Evolutionary conservation across 208 protist genomes (phyloP).

Genomic region (Wallacemonas sp.): DNA sequence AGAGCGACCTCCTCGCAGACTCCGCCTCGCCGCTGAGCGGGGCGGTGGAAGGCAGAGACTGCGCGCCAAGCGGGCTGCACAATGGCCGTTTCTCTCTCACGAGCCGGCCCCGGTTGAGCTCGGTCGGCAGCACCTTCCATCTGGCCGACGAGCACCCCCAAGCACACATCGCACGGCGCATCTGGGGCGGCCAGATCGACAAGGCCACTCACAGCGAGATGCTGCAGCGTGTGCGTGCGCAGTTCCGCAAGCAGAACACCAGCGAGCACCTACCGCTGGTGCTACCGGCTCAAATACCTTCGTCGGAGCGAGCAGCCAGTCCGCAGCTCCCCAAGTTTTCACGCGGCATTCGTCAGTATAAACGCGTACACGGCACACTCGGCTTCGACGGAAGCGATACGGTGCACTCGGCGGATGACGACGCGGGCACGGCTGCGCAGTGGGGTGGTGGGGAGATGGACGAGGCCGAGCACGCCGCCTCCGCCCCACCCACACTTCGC

Average conservation of each 20-base stretch:
- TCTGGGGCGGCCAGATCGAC: conserved; percentile 22
- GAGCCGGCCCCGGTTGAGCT: conserved; percentile 3
- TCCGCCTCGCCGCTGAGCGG: no score
- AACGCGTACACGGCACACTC: conserved; percentile 4
- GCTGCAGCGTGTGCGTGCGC: conserved; percentile 46
- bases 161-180: conserved; percentile 15
- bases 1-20: neutral
- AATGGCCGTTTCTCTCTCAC: conserved; percentile 5
- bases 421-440: neutral
- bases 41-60: neutral
- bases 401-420: neutral
- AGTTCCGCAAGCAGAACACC: conserved; percentile 29
- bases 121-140: conserved; percentile 1
- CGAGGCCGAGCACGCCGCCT: neutral
- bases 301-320: conserved; percentile 26
- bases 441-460: neutral
- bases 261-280: conserved; percentile 36
- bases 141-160: neutral
- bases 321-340: conserved; percentile 34
- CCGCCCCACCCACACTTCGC: neutral
- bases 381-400: conserved; percentile 3
- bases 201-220: conserved; percentile 45
- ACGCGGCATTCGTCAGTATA: conserved; percentile 21
- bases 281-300: conserved; percentile 37
- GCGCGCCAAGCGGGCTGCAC: neutral